Evolutionary conservation across 2,329 filamentous ascomycete genomes (phyloP).

Genomic region (Alternaria gansuensis): DNA sequence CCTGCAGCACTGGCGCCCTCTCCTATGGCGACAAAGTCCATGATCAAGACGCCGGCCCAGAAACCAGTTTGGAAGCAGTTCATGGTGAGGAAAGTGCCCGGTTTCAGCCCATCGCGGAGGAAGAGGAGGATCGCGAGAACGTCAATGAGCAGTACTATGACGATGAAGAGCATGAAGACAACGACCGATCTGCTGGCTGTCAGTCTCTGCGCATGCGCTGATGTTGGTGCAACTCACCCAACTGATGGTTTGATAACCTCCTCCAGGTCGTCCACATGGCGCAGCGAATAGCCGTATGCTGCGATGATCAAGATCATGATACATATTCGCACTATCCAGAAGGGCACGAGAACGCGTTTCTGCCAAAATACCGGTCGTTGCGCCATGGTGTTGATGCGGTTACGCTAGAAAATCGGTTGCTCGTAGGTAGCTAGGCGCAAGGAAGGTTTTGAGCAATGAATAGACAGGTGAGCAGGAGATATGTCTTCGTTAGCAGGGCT

Average conservation of each 20-base stretch:
- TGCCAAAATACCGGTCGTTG: slow-evolving; percentile 43
- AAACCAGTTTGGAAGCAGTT: slow-evolving; percentile 50
- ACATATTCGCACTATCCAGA: slow-evolving; percentile 48
- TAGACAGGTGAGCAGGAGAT: slow-evolving; percentile 6
- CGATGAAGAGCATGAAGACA: slow-evolving; percentile 46
- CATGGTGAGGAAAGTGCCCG: slow-evolving; percentile 48
- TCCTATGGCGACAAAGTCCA: slow-evolving; percentile 44
- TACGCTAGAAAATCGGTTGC: neutral
- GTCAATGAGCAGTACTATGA: slow-evolving; percentile 49
- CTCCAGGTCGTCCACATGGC: slow-evolving; percentile 26
- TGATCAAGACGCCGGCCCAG: slow-evolving; percentile 44
- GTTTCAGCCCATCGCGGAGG: slow-evolving; percentile 44
- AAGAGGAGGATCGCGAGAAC: slow-evolving; percentile 48
- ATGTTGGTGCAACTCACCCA: slow-evolving; percentile 28
- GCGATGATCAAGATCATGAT: slow-evolving; percentile 48
- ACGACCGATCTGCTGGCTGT: slow-evolving; percentile 39
- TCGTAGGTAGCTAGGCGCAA: neutral
- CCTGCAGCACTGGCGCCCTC: slow-evolving; percentile 32
- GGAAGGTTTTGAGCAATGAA: neutral
- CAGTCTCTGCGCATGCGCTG: slow-evolving; percentile 21
- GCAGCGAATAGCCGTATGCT: slow-evolving; percentile 39
- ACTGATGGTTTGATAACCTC: slow-evolving; percentile 31
- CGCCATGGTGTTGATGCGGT: slow-evolving; percentile 32
- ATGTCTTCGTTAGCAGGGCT: slow-evolving; percentile 8
- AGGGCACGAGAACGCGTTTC: slow-evolving; percentile 52